Percentiles rank a stretch among this genome's conserved stretches.
Conservation (phyloP, 169 alveolate genomes). For the Plasmodium yoelii region DNA sequence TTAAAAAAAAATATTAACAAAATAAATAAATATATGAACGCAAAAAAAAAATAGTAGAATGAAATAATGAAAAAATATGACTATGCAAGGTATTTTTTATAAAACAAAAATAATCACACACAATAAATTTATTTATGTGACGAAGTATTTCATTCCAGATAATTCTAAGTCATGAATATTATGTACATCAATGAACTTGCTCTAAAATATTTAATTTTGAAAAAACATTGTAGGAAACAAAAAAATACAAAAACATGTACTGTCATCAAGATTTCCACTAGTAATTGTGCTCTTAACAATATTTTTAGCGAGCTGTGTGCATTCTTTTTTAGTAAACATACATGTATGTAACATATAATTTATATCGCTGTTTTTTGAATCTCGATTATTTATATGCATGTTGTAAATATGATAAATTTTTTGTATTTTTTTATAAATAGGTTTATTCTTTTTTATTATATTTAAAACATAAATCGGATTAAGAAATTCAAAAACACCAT, state of each 20-base stretch:
- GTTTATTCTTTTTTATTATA: conserved; percentile 53
- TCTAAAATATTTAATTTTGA: not conserved
- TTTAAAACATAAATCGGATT: conserved; percentile 36
- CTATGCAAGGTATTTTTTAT: too few species aligned
- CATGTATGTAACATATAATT: conserved; percentile 28
- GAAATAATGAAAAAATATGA: too few species aligned
- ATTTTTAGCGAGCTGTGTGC: conserved; percentile 47
- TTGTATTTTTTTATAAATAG: conserved; percentile 46
- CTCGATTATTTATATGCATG: not conserved
- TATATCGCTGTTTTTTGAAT: not conserved
- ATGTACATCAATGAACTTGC: not conserved
- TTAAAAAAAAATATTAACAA: too few species aligned
- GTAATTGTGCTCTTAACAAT: conserved; percentile 28
- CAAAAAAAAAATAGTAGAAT: too few species aligned
- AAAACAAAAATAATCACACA: too few species aligned
- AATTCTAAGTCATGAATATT: too few species aligned
- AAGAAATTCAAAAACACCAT: conserved; percentile 63
- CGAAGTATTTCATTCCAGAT: too few species aligned
- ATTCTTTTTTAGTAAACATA: conserved; percentile 50
- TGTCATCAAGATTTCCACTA: conserved; percentile 63
- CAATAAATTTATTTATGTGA: too few species aligned
- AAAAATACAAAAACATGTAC: conserved; percentile 65
- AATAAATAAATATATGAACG: too few species aligned
- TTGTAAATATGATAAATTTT: conserved; percentile 35
- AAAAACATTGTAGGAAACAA: conserved; percentile 45